A percentile compares a stretch with the other conserved stretches of the same genome.
These are phyloP conservation scores for Neobulgaria alba DNA, from an alignment of 2,329 filamentous ascomycete genomes.

Conservation along the genomic window DNA sequence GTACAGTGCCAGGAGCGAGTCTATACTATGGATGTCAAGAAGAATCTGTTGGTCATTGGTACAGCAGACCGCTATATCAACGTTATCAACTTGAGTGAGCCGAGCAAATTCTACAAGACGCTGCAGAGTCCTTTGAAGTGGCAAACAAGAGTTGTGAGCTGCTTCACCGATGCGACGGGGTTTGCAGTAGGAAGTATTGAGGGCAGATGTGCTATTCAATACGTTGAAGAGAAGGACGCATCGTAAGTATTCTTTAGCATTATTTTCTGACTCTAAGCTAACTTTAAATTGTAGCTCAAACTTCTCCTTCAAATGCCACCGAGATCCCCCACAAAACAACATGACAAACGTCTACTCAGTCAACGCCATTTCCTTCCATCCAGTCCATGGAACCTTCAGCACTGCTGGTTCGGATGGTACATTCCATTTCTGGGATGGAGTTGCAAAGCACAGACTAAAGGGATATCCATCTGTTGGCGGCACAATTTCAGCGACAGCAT, in stretches of 20 bases:
- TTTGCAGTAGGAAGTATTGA: slow-evolving; percentile 97
- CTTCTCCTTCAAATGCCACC: slow-evolving; percentile 99
- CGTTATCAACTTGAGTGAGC: slow-evolving; percentile 82
- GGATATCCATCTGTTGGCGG: slow-evolving; percentile 80
- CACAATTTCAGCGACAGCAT: slow-evolving; percentile 84
- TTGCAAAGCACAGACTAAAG: slow-evolving; percentile 80
- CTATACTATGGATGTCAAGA: slow-evolving; percentile 86
- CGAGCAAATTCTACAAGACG: slow-evolving; percentile 89
- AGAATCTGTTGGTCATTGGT: slow-evolving; percentile 81
- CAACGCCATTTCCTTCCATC: slow-evolving; percentile 97
- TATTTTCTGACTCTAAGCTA: slow-evolving; percentile 4
- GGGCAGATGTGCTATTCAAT: slow-evolving; percentile 94
- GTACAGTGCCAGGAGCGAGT: slow-evolving; percentile 67
- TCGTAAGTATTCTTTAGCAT: slow-evolving; percentile 37
- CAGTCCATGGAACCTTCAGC: slow-evolving; percentile 93
- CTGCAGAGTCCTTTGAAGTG: slow-evolving; percentile 94
- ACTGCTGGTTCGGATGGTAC: slow-evolving; percentile 93
- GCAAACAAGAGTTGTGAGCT: slow-evolving; percentile 93
- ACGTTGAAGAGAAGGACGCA: slow-evolving; percentile 91
- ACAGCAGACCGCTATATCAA: slow-evolving; percentile 96
- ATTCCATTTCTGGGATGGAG: slow-evolving; percentile 95
- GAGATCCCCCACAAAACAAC: slow-evolving; percentile 67
- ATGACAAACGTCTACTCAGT: slow-evolving; percentile 86
- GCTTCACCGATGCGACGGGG: slow-evolving; percentile 83
- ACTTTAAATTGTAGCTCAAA: slow-evolving; percentile 55